Evolutionary conservation across 2,329 filamentous ascomycete genomes (phyloP).

Genomic region (Aspergillus melleus): DNA sequence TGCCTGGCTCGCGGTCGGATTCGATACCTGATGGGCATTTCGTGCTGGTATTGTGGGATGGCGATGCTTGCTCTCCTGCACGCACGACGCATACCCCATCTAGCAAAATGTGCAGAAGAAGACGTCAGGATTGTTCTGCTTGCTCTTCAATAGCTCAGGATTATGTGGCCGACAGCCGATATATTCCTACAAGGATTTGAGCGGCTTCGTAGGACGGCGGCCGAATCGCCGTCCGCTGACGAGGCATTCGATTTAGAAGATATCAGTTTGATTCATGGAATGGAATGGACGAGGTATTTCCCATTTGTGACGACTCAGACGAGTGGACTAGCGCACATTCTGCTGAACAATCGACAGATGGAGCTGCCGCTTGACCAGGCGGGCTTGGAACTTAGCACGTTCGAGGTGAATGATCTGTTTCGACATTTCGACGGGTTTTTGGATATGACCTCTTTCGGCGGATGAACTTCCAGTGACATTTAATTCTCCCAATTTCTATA

Average conservation of each 20-base stretch:
- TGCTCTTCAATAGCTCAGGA: conserved; percentile 33
- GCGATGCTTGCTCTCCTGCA: conserved; percentile 46
- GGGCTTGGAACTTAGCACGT: conserved; percentile 1
- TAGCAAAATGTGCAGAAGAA: conserved; percentile 33
- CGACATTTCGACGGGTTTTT: neutral
- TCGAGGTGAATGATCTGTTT: conserved; percentile 3
- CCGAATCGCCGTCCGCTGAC: conserved; percentile 6
- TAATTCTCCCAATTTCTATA: too few species aligned
- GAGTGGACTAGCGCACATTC: conserved; percentile 16
- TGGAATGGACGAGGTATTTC: conserved; percentile 38
- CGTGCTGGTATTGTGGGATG: conserved; percentile 46
- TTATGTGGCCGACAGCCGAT: conserved; percentile 40
- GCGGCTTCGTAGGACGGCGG: conserved; percentile 20
- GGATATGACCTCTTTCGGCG: neutral
- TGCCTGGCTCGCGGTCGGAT: conserved; percentile 41
- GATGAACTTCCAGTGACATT: neutral
- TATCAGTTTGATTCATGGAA: conserved; percentile 19
- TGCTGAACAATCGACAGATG: conserved; percentile 8
- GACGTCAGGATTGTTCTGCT: conserved; percentile 35
- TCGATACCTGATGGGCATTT: conserved; percentile 46
- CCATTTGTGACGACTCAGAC: conserved; percentile 37
- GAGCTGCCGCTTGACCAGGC: neutral
- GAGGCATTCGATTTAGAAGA: conserved; percentile 13
- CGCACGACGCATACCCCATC: conserved; percentile 33
- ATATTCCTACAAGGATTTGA: conserved; percentile 36